These are phyloP conservation scores for Pichia sp. DNA, from an alignment of 1,139 yeast species.

Conservation along the genomic window DNA sequence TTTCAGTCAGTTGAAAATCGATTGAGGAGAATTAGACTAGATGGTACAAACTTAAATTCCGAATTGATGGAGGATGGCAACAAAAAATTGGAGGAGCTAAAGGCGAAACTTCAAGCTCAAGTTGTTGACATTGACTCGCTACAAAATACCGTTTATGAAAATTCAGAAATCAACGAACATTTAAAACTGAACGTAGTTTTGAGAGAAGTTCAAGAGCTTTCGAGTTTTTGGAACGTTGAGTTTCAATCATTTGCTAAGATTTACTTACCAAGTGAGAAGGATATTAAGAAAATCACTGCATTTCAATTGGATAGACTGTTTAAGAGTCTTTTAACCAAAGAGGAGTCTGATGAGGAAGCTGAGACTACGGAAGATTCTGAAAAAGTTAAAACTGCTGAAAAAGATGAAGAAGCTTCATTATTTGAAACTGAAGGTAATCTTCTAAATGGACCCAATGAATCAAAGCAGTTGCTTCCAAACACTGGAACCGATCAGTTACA, in stretches of 20 bases:
- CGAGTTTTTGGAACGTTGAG: slow-evolving; percentile 83
- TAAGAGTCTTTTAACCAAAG: slow-evolving; percentile 18
- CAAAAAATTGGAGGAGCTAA: slow-evolving; percentile 49
- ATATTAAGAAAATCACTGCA: slow-evolving; percentile 85
- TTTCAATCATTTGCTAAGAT: slow-evolving; percentile 74
- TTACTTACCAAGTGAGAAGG: slow-evolving; percentile 87
- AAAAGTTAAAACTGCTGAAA: slow-evolving; percentile 1
- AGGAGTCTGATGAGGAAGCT: slow-evolving; percentile 10
- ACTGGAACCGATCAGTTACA: too few relatives aligned
- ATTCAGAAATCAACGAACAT: slow-evolving; percentile 56
- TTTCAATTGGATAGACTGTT: slow-evolving; percentile 76
- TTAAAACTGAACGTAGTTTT: slow-evolving; percentile 62
- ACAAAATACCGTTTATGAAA: slow-evolving; percentile 45
- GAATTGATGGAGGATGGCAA: slow-evolving; percentile 69
- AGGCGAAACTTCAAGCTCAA: slow-evolving; percentile 45
- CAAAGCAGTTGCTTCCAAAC: background rate
- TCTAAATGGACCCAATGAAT: background rate
- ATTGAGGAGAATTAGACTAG: slow-evolving; percentile 72
- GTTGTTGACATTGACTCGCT: slow-evolving; percentile 34
- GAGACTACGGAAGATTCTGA: slow-evolving; percentile 8
- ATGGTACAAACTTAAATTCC: slow-evolving; percentile 44
- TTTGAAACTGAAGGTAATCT: background rate
- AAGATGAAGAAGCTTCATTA: slow-evolving; percentile 8
- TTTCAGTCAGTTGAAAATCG: slow-evolving; percentile 70
- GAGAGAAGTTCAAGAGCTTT: slow-evolving; percentile 68